Evolutionary conservation across 192 early-diverging fungal genomes (phyloP).

Genomic region (Radiomyces spectabilis): DNA sequence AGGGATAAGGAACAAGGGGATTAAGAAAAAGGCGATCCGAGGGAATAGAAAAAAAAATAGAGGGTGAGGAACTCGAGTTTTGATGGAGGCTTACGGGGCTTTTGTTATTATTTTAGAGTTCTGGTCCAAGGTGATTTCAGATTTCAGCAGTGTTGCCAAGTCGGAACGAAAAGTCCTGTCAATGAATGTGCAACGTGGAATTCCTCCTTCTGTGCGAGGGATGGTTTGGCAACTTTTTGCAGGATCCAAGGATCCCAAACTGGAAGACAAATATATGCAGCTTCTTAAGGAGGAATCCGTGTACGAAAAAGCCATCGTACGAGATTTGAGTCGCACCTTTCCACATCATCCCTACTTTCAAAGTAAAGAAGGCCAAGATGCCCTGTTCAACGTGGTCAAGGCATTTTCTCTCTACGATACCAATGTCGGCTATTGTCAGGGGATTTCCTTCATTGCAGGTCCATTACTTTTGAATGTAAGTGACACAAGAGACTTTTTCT

Average conservation of each 20-base stretch:
- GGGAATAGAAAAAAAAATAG: background rate
- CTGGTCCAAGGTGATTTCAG: constrained; percentile 86
- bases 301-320: constrained; percentile 86
- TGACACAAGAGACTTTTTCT: constrained; percentile 4
- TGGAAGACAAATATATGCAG: constrained; percentile 70
- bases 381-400: constrained; percentile 84
- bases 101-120: too few species aligned
- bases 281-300: constrained; percentile 56
- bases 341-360: constrained; percentile 81
- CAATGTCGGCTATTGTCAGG: constrained; percentile 98
- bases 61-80: background rate
- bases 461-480: constrained; percentile 84
- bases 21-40: background rate
- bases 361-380: constrained; percentile 76
- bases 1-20: background rate
- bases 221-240: constrained; percentile 93
- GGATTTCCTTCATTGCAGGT: constrained; percentile 87
- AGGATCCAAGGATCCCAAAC: constrained; percentile 65
- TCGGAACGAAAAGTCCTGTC: constrained; percentile 70
- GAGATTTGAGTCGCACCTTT: constrained; percentile 90
- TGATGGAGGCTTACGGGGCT: background rate
- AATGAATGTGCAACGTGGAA: constrained; percentile 74
- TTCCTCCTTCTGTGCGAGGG: constrained; percentile 84
- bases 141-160: constrained; percentile 78
- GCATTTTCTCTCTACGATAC: constrained; percentile 88